A percentile compares a stretch with the other conserved stretches of the same genome.
These are phyloP conservation scores for Phytophthora kernoviae DNA, from an alignment of 352 stramenopile genomes.

Conservation along the genomic window DNA sequence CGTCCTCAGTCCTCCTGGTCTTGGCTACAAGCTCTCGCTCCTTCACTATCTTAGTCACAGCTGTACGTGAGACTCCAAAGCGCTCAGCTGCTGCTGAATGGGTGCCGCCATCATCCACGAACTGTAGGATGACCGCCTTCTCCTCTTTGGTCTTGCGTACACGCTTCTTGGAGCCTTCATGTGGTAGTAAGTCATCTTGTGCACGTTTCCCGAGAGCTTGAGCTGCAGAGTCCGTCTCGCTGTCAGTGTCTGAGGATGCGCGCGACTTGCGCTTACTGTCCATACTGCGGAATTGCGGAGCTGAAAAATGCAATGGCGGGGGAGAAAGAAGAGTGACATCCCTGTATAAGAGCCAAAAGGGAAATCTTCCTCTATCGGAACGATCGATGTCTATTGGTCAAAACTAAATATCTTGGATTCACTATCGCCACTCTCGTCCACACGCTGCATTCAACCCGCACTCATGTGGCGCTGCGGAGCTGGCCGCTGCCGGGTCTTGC, in stretches of 20 bases:
- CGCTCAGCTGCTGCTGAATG: constrained; percentile 53
- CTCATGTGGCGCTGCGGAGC: constrained; percentile 38
- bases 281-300: constrained; percentile 27
- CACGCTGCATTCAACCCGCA: no score
- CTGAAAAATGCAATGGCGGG: constrained; percentile 27
- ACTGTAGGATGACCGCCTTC: constrained; percentile 58
- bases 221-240: background rate
- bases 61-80: constrained; percentile 60
- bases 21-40: constrained; percentile 40
- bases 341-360: constrained; percentile 26
- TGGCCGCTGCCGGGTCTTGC: constrained; percentile 29
- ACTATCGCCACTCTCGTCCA: constrained; percentile 16
- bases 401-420: constrained; percentile 1
- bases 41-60: constrained; percentile 69
- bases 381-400: constrained; percentile 11
- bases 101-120: constrained; percentile 56
- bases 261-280: constrained; percentile 28
- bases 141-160: constrained; percentile 55
- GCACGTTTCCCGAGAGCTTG: constrained; percentile 13
- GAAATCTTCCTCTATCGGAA: constrained; percentile 1
- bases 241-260: constrained; percentile 17
- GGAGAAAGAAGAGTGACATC: constrained; percentile 53
- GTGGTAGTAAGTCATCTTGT: constrained; percentile 6
- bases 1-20: background rate
- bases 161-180: constrained; percentile 34